phyloP scores from a whole-genome alignment of 164 flowering plant species.

The Buxus sempervirens region DNA sequence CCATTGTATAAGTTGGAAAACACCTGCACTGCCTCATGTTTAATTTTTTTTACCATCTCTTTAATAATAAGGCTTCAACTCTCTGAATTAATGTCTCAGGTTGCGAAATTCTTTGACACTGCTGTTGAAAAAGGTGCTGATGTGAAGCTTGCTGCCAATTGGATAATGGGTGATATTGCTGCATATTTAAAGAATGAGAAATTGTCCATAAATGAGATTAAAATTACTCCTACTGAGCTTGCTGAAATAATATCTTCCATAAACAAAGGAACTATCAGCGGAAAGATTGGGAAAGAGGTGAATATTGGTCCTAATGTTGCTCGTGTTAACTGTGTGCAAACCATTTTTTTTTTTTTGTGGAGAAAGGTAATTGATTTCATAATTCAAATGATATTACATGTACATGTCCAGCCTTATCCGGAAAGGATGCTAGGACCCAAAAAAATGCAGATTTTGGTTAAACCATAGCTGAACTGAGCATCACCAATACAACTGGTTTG shows the following conservation, averaged over 20 bases:
- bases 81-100: conserved; percentile 38
- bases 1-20: not conserved
- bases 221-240: conserved; percentile 70
- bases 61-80: not conserved
- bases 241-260: conserved; percentile 82
- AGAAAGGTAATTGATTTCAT: no score
- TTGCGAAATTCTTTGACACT: conserved; percentile 76
- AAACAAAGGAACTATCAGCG: conserved; percentile 77
- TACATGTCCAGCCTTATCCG: no score
- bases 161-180: conserved; percentile 97
- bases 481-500: no score
- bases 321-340: no score
- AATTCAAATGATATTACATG: no score
- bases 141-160: conserved; percentile 82
- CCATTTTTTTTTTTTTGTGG: no score
- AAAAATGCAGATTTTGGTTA: no score
- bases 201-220: conserved; percentile 67
- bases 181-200: conserved; percentile 82
- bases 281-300: conserved; percentile 96
- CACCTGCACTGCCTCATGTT: not conserved
- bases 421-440: no score
- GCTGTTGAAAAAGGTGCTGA: conserved; percentile 79
- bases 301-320: not conserved
- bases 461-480: no score
- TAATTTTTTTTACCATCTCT: not conserved